Percentiles rank a stretch among this genome's conserved stretches.
phyloP scores from a whole-genome alignment of 73 alveolate genomes.

The Tetrahymena thermophila region DNA sequence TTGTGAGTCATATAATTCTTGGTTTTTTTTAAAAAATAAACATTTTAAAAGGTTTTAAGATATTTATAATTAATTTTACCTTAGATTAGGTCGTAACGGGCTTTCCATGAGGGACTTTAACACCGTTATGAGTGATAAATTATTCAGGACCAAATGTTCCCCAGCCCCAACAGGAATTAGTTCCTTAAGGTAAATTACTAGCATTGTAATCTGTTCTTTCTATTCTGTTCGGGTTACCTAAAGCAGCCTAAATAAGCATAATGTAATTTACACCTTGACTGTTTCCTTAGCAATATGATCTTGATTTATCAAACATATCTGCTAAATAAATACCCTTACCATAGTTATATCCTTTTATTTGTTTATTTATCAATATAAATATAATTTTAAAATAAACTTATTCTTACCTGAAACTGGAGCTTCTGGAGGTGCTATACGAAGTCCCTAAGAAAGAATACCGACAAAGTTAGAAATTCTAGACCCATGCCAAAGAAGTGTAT shows the following conservation, averaged over 20 bases:
- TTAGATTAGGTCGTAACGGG: constrained; percentile 9
- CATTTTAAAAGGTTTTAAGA: no score
- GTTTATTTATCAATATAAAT: no score
- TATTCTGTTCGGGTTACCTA: constrained; percentile 79
- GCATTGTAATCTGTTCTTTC: constrained; percentile 78
- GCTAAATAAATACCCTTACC: constrained; percentile 95
- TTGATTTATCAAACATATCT: constrained; percentile 70
- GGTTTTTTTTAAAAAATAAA: no score
- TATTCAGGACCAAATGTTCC: constrained; percentile 76
- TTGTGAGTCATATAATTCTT: constrained; percentile 61
- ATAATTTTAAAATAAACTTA: no score
- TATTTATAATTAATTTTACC: background rate
- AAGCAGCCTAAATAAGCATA: constrained; percentile 91
- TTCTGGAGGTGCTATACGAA: constrained; percentile 96
- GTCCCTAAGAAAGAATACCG: constrained; percentile 90
- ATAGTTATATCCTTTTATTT: constrained; percentile 60
- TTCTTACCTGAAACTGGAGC: constrained; percentile 77
- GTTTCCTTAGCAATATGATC: constrained; percentile 67
- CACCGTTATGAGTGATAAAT: constrained; percentile 43
- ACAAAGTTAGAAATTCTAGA: constrained; percentile 84
- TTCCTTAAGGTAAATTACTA: constrained; percentile 52
- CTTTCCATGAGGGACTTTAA: constrained; percentile 69
- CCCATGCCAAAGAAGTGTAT: constrained; percentile 96
- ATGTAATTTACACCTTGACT: constrained; percentile 74
- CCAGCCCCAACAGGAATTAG: constrained; percentile 55